Evolutionary conservation across 169 alveolate species (phyloP), one percentile per base, ranked within the genome.

Genomic region (Babesia caballi): DNA sequence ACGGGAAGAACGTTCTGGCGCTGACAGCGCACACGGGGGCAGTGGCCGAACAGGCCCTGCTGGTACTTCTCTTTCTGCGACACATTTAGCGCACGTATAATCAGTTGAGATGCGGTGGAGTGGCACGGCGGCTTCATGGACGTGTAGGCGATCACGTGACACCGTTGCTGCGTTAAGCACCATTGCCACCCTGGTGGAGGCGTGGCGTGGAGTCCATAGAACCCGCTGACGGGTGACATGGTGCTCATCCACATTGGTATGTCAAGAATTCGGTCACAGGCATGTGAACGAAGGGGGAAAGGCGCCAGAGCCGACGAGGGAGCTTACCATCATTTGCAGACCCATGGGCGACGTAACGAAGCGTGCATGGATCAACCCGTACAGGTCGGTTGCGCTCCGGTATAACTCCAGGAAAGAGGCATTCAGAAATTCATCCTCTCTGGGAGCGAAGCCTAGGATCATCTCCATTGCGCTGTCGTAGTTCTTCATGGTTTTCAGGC

Each of bases 21-120:
- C 71, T 96, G 96, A 70, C 99, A 98, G 38, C 94, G 88, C 14
- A 95, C 98, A 71, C 99, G 91, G 5, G 99, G 99, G 83, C 99
- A 98, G 49, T 91, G 89, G 3, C 99, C 99, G 83, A 94, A 98
- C 32, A 88, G 94, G 19, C 99, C 99, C 46, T 91, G 88, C 59
- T 93, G 92, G 85, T 91, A 98, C 86, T 96, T 96, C 58, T 97
- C 99, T 65, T 94, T 94, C 98, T 94, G 92, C 21, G 89, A 69
- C 21, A 83, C 78, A 60, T 1, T 38, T 1, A 38, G 44, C 44
- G 44, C 44, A 17, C 44, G 15, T 38, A 17, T n/a, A n/a, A n/a
- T n/a, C n/a, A n/a, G n/a, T n/a, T n/a, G n/a, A n/a, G n/a, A n/a
- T n/a, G n/a, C n/a, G n/a, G n/a, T n/a, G n/a, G n/a, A n/a, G n/a